Base-by-base conservation (phyloP, 2,329 filamentous ascomycete genomes). In the Podosphaera leucotricha region DNA sequence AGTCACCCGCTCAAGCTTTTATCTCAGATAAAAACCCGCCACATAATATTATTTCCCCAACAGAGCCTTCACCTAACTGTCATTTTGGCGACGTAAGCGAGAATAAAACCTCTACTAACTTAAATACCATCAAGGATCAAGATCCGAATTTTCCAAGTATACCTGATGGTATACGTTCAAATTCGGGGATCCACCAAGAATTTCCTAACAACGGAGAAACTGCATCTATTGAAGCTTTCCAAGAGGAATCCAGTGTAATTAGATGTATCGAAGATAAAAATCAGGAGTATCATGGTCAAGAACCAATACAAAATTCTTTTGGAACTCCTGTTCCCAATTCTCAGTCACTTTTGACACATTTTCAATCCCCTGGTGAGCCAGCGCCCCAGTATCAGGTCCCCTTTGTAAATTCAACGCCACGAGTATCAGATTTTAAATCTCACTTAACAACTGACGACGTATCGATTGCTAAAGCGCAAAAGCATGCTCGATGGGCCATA, bases 401-500 rank as follows among this genome's bases (percentile, higher is more conserved):
- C 15, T 3, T n/a, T 4, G 28, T 33, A 13, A 33, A 33, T 7
- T 4, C 6, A 33, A 3, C 28, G 8, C 28, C 15, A 6, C 28
- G 13, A 7, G 28, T 33, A 33, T 2, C 28, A 6, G 28, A 33
- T 13, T 3, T 11, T 13, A 33, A n/a, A 33, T 13, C 28, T 3
- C 8, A 6, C 11, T 13, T 33, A 4, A 64, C 61, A 3, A 65
- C 62, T 10, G 83, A 93, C 49, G 78, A 85, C 50, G 64, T 68
- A 47, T 67, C 79, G 0, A 78, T 94, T 30, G 65, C 73, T 30
- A 71, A 77, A 53, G 87, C 90, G 3, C 85, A 93, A 59, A 98
- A 95, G 59, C 90, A 95, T 63, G 86, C 87, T 2, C 85, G 84
- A 55, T 98, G 84, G 83, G 90, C 90, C 0, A 92, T 95, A 37